Percentiles rank a stretch among this genome's conserved stretches.
These are phyloP conservation scores for Leccinum incarnatum DNA, from an alignment of 768 basidiomycete genomes.

Conservation along the genomic window DNA sequence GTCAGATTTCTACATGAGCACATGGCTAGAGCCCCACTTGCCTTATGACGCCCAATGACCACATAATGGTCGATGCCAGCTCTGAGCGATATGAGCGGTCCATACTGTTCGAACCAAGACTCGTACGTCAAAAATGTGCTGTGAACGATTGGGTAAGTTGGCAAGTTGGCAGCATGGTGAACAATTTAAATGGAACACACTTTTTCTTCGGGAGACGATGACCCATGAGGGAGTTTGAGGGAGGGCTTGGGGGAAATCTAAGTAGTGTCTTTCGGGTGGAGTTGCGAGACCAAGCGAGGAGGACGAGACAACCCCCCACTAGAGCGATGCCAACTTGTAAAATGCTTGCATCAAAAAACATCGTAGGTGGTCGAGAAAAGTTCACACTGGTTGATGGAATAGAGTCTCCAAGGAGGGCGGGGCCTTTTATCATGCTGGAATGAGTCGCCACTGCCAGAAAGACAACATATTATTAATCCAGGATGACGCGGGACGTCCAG, in stretches of 20 bases:
- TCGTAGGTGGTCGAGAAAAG: background rate
- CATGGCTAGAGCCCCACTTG: background rate
- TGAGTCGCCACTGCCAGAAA: background rate
- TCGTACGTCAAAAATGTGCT: slow-evolving; percentile 32
- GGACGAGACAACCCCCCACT: background rate
- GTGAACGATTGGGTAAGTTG: background rate
- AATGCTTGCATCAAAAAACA: background rate
- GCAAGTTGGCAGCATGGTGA: background rate
- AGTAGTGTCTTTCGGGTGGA: background rate
- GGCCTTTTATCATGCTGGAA: background rate
- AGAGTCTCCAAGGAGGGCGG: background rate
- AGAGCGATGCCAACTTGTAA: background rate
- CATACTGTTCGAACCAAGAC: slow-evolving; percentile 55
- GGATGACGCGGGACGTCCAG: background rate
- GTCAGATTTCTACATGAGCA: background rate
- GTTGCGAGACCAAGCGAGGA: slow-evolving; percentile 1
- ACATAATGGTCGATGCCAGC: slow-evolving; percentile 35
- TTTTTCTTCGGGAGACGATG: slow-evolving; percentile 4
- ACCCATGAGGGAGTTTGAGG: background rate
- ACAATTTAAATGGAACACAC: background rate
- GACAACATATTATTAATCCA: background rate
- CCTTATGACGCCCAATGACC: slow-evolving; percentile 20
- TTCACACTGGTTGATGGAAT: background rate
- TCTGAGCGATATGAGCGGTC: slow-evolving; percentile 53
- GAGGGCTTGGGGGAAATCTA: slow-evolving; percentile 11